These are phyloP conservation scores for Leccinum imitatum DNA, from an alignment of 768 basidiomycete genomes.

Conservation along the genomic window DNA sequence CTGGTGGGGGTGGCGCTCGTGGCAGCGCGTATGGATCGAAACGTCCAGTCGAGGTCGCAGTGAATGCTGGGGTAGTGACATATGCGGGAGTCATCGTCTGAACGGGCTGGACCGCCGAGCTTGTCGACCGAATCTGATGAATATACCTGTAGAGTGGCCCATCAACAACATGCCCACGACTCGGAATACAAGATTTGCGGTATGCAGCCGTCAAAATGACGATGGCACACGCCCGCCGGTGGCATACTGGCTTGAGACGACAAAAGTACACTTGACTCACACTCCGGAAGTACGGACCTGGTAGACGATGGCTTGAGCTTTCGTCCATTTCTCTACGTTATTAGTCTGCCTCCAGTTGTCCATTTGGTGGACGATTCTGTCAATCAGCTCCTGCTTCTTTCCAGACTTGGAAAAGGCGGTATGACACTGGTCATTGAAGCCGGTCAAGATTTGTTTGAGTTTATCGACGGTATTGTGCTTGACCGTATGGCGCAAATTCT, in stretches of 20 bases:
- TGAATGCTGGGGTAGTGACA: conserved; percentile 23
- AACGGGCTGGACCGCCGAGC: conserved; percentile 26
- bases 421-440: conserved; percentile 76
- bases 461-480: conserved; percentile 81
- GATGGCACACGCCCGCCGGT: conserved; percentile 11
- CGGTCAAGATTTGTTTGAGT: conserved; percentile 77
- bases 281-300: conserved; percentile 64
- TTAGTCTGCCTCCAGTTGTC: conserved; percentile 59
- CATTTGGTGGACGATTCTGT: conserved; percentile 61
- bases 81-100: conserved; percentile 24
- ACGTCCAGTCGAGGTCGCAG: conserved; percentile 37
- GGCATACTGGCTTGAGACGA: conserved; percentile 11
- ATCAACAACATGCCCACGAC: conserved; percentile 19
- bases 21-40: conserved; percentile 71
- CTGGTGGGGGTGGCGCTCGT: conserved; percentile 40
- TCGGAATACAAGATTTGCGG: conserved; percentile 2
- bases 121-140: conserved; percentile 26
- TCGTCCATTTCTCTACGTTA: conserved; percentile 64
- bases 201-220: conserved; percentile 5
- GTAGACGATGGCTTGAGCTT: conserved; percentile 62
- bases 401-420: conserved; percentile 71
- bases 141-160: conserved; percentile 25
- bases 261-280: conserved; percentile 49
- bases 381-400: conserved; percentile 86
- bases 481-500: conserved; percentile 71